A percentile compares a stretch with the other conserved stretches of the same genome.
These are phyloP conservation scores for Huntiella savannae DNA, from an alignment of 2,329 filamentous ascomycete species.

Conservation along the genomic window DNA sequence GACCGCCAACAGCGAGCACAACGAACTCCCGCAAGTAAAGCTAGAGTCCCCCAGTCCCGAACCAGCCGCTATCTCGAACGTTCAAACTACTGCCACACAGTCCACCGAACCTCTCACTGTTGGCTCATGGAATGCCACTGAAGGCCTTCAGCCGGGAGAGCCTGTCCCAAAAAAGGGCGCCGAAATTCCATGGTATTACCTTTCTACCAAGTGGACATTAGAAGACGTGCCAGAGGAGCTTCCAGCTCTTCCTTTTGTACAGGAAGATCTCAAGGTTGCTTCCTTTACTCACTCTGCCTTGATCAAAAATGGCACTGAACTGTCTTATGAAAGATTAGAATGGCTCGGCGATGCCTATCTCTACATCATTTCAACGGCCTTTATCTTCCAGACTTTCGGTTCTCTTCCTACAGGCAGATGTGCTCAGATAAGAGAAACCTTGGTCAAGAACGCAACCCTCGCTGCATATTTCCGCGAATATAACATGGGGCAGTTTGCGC, in stretches of 20 bases:
- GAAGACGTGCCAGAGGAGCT: slow-evolving; percentile 27
- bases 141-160: neutral
- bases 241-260: slow-evolving; percentile 43
- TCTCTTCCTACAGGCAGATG: slow-evolving; percentile 46
- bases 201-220: slow-evolving; percentile 29
- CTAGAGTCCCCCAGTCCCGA: neutral
- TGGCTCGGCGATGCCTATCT: slow-evolving; percentile 79
- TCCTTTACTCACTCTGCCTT: slow-evolving; percentile 48
- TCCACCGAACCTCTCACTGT: neutral
- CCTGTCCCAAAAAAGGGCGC: slow-evolving; percentile 3
- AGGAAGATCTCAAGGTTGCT: slow-evolving; percentile 38
- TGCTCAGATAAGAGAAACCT: slow-evolving; percentile 55
- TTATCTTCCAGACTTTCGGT: slow-evolving; percentile 57
- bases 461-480: slow-evolving; percentile 51
- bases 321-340: slow-evolving; percentile 66
- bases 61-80: neutral
- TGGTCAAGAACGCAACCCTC: slow-evolving; percentile 68
- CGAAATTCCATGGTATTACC: slow-evolving; percentile 13
- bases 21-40: neutral
- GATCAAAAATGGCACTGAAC: slow-evolving; percentile 16
- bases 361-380: slow-evolving; percentile 53
- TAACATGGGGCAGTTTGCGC: slow-evolving; percentile 45
- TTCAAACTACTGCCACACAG: neutral
- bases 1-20: too few species aligned
- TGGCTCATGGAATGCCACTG: neutral